phyloP scores from a whole-genome alignment of 2,329 filamentous ascomycete genomes.

The Eutypa lata region DNA sequence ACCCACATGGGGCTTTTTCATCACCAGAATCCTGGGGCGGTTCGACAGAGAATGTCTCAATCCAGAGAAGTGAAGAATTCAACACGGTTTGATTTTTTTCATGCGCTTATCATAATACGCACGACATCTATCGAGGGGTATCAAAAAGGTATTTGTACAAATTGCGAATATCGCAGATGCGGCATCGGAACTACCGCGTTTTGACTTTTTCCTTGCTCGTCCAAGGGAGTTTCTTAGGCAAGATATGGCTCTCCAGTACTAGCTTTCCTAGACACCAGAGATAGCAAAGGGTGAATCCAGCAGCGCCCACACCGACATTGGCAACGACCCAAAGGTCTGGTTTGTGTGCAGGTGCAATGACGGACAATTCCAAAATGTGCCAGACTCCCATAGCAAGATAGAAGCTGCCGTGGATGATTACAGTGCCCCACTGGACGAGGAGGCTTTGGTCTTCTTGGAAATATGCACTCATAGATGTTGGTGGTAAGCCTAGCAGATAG shows the following conservation, averaged over 20 bases:
- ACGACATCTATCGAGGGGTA: background rate
- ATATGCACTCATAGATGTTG: conserved; percentile 68
- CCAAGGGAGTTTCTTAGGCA: conserved; percentile 27
- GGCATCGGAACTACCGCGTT: conserved; percentile 15
- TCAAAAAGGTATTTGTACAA: background rate
- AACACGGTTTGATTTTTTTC: background rate
- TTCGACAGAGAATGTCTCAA: too few species aligned
- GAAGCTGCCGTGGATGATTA: conserved; percentile 68
- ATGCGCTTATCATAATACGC: background rate
- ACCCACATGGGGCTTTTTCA: too few species aligned
- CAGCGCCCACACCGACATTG: conserved; percentile 83
- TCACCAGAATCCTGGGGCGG: too few species aligned
- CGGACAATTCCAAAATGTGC: conserved; percentile 72
- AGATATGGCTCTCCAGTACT: conserved; percentile 54
- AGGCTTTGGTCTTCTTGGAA: conserved; percentile 46
- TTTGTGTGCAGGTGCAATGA: conserved; percentile 68
- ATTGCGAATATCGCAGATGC: background rate
- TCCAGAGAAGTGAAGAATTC: background rate
- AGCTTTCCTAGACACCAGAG: conserved; percentile 82
- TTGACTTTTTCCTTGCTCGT: conserved; percentile 19
- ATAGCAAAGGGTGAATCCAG: conserved; percentile 84
- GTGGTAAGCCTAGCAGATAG: conserved; percentile 84
- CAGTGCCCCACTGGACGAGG: conserved; percentile 56
- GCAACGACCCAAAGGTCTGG: conserved; percentile 93
- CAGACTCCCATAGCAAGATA: conserved; percentile 76